Evolutionary conservation across 2,329 filamentous ascomycete genomes (phyloP), one percentile per base, ranked within the genome.

Genomic region (Pyricularia sp.): DNA sequence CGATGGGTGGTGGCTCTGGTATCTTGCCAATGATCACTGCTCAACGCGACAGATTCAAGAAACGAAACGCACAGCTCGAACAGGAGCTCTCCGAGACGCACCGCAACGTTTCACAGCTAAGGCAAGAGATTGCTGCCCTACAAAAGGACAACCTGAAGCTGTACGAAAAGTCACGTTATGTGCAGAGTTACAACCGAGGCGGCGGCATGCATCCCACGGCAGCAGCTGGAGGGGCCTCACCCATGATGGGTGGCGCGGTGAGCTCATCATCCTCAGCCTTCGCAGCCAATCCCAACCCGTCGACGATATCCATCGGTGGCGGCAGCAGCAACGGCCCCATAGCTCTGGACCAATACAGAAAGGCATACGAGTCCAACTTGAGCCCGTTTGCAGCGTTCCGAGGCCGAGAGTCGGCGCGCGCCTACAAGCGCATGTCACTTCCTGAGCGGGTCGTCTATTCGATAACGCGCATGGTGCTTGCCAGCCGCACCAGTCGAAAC

Each of bases 1-100:
- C 87, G 9, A 82, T 88, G 65, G 89, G 89, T 35, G 82, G 90
- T 64, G 90, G 91, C 2, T 90, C 90, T 0, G 91, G 93, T 13
- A 97, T 99, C 68, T 80, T 99, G 28, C 96, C 94, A 40, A 99
- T 99, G 96, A 90, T 99, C 64, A 96, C 94, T 40, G 94, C 96
- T 1, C 96, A 99, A 77, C 88, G 94, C 67, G 94, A 99, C 77
- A 91, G 94, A 63, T 99, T 97, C 84, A 97, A 97, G 81, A 91
- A 96, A 80, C 91, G 93, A 72, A 97, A 96, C 69, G 79, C 86
- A 0, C 90, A 99, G 74, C 84, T 99, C 26, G 94, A 97, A 77
- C 85, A 89, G 66, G 93, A 97, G 72, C 81, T 97, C 10, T 91
- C 92, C 6, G 92, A 96, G 69, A 84, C 85, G 40, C 91, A 97